These are phyloP conservation scores for Amanita muscaria DNA, from an alignment of 768 basidiomycete genomes.

Conservation along the genomic window DNA sequence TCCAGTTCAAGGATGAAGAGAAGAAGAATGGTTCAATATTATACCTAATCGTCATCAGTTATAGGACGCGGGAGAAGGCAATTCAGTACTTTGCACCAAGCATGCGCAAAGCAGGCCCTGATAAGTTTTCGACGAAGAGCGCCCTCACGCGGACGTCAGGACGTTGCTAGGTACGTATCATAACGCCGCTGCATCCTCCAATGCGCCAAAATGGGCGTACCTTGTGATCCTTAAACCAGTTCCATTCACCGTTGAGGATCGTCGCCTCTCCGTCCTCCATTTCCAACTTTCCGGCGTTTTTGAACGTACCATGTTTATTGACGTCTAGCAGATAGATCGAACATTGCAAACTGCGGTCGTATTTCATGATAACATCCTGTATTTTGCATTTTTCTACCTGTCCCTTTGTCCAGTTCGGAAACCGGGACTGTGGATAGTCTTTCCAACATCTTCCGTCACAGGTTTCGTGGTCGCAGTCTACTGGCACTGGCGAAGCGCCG, in stretches of 20 bases:
- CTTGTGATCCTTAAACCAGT: conserved; percentile 18
- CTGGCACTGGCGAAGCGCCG: conserved; percentile 28
- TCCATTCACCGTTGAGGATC: conserved; percentile 29
- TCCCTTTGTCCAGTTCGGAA: conserved; percentile 46
- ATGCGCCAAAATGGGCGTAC: conserved; percentile 22
- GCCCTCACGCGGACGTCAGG: conserved; percentile 38
- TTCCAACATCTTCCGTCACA: conserved; percentile 31
- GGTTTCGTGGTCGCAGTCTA: conserved; percentile 25
- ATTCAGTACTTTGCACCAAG: conserved; percentile 41
- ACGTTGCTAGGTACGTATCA: conserved; percentile 5
- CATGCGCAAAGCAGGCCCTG: conserved; percentile 48
- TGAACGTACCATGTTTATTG: conserved; percentile 28
- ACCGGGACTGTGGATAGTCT: conserved; percentile 36
- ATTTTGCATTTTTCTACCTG: conserved; percentile 38
- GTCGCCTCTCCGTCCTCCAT: conserved; percentile 13
- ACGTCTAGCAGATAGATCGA: conserved; percentile 35
- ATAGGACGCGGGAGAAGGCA: background rate
- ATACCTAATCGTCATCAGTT: conserved; percentile 28
- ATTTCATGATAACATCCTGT: conserved; percentile 24
- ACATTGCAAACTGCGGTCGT: conserved; percentile 19
- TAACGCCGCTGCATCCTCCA: background rate
- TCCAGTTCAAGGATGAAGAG: conserved; percentile 58
- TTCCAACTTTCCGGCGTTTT: conserved; percentile 15
- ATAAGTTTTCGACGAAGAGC: conserved; percentile 45
- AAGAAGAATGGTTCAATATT: conserved; percentile 61